Conservation (phyloP, 208 protist species). For the Crithidia bombi region DNA sequence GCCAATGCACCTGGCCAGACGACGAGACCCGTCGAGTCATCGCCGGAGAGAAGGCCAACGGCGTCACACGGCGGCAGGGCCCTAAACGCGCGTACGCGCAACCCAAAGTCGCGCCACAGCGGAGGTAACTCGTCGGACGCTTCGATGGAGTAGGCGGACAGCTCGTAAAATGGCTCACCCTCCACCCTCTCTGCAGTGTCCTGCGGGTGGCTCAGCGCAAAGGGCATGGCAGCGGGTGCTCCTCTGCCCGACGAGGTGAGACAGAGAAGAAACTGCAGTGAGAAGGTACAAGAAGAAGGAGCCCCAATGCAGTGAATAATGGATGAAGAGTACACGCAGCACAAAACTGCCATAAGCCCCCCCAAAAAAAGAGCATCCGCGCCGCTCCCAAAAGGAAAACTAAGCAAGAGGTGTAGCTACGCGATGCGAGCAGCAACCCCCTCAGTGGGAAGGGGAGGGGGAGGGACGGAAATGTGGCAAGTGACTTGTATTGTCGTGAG, state of each 20-base stretch:
- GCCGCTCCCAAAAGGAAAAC: too few species aligned
- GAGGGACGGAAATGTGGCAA: too few species aligned
- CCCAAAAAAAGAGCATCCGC: too few species aligned
- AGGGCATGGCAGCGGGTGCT: conserved; percentile 41
- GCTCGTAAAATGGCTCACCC: conserved; percentile 42
- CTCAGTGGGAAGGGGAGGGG: too few species aligned
- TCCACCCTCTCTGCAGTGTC: conserved; percentile 37
- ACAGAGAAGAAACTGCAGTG: neutral
- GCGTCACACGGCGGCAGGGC: conserved; percentile 45
- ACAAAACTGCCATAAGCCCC: too few species aligned
- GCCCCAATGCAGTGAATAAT: too few species aligned
- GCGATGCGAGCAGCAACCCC: too few species aligned
- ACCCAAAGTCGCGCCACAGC: conserved; percentile 16
- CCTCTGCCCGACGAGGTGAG: neutral
- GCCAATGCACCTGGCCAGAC: conserved; percentile 45
- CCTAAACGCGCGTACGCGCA: conserved; percentile 38
- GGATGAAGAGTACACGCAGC: too few species aligned
- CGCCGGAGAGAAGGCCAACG: conserved; percentile 32
- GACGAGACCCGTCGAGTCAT: conserved; percentile 46
- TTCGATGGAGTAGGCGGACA: conserved; percentile 24
- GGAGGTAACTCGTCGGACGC: neutral
- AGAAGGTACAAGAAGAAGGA: conserved; percentile 9
- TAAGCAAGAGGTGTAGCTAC: too few species aligned
- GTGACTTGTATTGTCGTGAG: too few species aligned
- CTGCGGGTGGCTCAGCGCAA: conserved; percentile 27